Evolutionary conservation across 2,329 filamentous ascomycete species (phyloP), one percentile per base, ranked within the genome.

Genomic region (Ceratocystis eucalypticola): DNA sequence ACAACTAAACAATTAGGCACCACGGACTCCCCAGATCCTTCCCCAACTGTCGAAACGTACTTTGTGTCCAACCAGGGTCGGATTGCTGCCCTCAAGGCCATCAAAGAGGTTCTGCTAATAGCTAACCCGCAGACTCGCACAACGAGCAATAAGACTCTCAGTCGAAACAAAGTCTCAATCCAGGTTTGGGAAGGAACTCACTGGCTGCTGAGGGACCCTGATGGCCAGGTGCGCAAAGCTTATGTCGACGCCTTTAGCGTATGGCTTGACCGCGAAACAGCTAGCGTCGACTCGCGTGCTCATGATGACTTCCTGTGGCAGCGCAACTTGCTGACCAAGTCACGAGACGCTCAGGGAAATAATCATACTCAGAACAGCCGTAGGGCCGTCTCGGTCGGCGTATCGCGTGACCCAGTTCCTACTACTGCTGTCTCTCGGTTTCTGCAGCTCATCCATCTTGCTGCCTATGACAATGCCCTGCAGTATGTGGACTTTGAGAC

Each of bases 131-230:
- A 81, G 70, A 82, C 80, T 25, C 84, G 81, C 70, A 77, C 81
- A 68, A 80, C 78, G 70, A 82, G 81, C 70, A 85, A 80, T 73
- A 81, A 79, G 64, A 83, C 83, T 37, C 82, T 94, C 64, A 84
- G 85, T 5, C 83, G 91, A 69, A 89, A 88, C 73, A 84, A 81
- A 50, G 89, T 95, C 0, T 86, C 89, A 0, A 80, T 96, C 7
- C 83, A 88, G 65, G 88, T 92, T 0, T 99, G 94, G 94, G 92
- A 97, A 75, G 91, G 90, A n/a, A 96, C 92, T 0, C 91, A 96
- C 69, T 96, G 91, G 89, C 83, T 97, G 57, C 78, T 97, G 22
- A 86, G 88, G 46, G 93, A 96, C 72, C 81, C 84, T 0, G 87
- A 92, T 71, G 84, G 84, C 41, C 81, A 84, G 41, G 91, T 97